A percentile compares a stretch with the other conserved stretches of the same genome.
These are phyloP conservation scores for Coleophoma eucalyptorum DNA, from an alignment of 2,329 filamentous ascomycete genomes.

Conservation along the genomic window DNA sequence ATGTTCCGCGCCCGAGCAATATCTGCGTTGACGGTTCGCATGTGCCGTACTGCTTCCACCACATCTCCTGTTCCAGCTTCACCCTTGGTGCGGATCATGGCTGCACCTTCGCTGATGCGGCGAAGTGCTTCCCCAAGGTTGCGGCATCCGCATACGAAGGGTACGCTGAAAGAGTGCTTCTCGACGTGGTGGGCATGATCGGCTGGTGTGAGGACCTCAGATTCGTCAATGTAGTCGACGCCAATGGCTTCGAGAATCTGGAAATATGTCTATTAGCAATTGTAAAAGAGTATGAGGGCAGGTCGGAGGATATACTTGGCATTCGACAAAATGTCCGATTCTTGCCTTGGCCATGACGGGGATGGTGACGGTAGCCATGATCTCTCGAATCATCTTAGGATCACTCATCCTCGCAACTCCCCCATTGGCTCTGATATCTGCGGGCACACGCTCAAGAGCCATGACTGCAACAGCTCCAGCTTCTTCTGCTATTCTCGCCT, in stretches of 20 bases:
- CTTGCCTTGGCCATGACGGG: constrained; percentile 99
- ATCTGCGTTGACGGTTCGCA: constrained; percentile 82
- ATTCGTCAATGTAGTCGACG: constrained; percentile 98
- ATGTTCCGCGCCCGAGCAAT: constrained; percentile 69
- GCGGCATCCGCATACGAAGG: constrained; percentile 95
- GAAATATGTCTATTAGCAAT: no score
- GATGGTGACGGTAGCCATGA: constrained; percentile 92
- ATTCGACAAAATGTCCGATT: constrained; percentile 97
- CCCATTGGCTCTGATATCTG: constrained; percentile 88
- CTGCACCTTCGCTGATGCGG: constrained; percentile 87
- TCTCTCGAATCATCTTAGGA: constrained; percentile 89
- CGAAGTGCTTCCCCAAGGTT: constrained; percentile 91
- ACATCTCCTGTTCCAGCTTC: constrained; percentile 97
- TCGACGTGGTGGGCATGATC: constrained; percentile 89
- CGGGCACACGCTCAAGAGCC: constrained; percentile 95
- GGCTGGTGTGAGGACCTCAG: constrained; percentile 93
- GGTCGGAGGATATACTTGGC: constrained; percentile 53
- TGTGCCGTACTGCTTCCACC: constrained; percentile 93
- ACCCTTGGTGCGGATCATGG: constrained; percentile 98
- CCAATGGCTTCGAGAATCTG: constrained; percentile 92
- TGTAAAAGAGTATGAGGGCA: neutral
- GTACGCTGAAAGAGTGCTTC: constrained; percentile 77
- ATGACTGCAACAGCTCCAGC: constrained; percentile 95
- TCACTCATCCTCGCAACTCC: constrained; percentile 97
- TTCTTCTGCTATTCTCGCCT: constrained; percentile 96